These are phyloP conservation scores for Magnusiomyces fungicola DNA, from an alignment of 1,139 yeast genomes.

Conservation along the genomic window DNA sequence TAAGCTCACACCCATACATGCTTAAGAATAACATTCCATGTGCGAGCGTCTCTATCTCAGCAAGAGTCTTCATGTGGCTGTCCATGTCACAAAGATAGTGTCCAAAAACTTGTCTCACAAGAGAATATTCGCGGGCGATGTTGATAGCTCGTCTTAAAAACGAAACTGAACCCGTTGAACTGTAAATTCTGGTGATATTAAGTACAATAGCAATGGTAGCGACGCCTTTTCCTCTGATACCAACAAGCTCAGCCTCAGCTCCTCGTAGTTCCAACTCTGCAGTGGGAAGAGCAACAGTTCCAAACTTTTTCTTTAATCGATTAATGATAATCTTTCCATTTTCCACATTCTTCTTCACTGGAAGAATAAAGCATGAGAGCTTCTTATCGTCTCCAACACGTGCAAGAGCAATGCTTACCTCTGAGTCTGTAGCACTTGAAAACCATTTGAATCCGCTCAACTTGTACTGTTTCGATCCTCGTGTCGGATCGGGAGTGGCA, in stretches of 20 bases:
- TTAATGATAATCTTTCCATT: slow-evolving; percentile 25
- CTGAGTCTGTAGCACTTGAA: slow-evolving; percentile 31
- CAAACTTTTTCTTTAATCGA: slow-evolving; percentile 29
- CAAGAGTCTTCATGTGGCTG: slow-evolving; percentile 26
- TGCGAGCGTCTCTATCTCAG: slow-evolving; percentile 22
- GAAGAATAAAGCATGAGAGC: slow-evolving; percentile 28
- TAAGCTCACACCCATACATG: slow-evolving; percentile 24
- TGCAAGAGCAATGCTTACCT: slow-evolving; percentile 28
- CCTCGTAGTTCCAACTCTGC: slow-evolving; percentile 28
- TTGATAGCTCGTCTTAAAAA: slow-evolving; percentile 26
- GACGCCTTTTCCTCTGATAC: slow-evolving; percentile 27
- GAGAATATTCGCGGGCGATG: slow-evolving; percentile 28
- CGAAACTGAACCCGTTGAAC: slow-evolving; percentile 24
- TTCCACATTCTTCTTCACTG: slow-evolving; percentile 18
- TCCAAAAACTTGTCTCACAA: slow-evolving; percentile 27
- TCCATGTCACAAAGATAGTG: slow-evolving; percentile 21
- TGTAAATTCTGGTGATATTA: slow-evolving; percentile 28
- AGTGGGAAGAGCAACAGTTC: slow-evolving; percentile 30
- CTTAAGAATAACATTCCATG: slow-evolving; percentile 23
- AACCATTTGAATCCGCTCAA: slow-evolving; percentile 31
- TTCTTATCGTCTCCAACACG: slow-evolving; percentile 19
- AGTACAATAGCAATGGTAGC: slow-evolving; percentile 28
- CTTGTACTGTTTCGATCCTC: slow-evolving; percentile 16
- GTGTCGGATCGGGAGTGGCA: slow-evolving; percentile 16
- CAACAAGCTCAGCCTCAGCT: slow-evolving; percentile 24